Conservation (phyloP, 2,329 filamentous ascomycete genomes). For the Fusarium sp. region DNA sequence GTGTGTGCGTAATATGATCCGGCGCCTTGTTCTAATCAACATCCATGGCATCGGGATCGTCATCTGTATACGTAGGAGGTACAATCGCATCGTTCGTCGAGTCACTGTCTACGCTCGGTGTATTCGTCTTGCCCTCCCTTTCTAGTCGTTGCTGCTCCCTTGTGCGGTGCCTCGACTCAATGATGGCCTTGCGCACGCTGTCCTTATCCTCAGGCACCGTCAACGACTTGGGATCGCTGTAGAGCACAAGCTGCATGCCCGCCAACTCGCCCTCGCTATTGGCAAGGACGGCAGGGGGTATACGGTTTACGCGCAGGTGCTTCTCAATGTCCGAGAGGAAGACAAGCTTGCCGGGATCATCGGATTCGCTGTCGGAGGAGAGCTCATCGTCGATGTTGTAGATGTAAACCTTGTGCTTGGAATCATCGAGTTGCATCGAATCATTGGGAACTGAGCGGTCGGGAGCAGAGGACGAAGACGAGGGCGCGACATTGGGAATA, state of each 20-base stretch:
- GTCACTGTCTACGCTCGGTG: conserved; percentile 16
- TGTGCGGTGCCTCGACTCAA: conserved; percentile 79
- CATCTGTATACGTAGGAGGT: conserved; percentile 35
- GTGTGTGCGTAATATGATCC: conserved; percentile 11
- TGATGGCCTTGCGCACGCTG: conserved; percentile 83
- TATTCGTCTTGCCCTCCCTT: conserved; percentile 43
- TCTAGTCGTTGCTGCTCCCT: conserved; percentile 68
- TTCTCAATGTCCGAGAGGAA: conserved; percentile 90
- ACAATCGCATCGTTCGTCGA: conserved; percentile 14
- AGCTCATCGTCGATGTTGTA: conserved; percentile 91
- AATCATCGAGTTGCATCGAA: conserved; percentile 87
- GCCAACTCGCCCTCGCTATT: conserved; percentile 66
- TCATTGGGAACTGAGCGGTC: conserved; percentile 58
- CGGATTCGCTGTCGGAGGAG: conserved; percentile 60
- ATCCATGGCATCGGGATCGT: conserved; percentile 76
- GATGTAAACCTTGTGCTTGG: conserved; percentile 89
- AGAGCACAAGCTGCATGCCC: conserved; percentile 83
- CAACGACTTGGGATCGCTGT: conserved; percentile 81
- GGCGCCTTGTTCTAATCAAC: conserved; percentile 59
- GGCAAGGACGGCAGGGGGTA: conserved; percentile 73
- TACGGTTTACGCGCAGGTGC: conserved; percentile 78
- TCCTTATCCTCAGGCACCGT: conserved; percentile 80
- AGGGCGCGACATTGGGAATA: conserved; percentile 33
- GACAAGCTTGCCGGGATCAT: conserved; percentile 71
- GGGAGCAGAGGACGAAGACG: conserved; percentile 30